These are phyloP conservation scores for Trichosporon ovoides DNA, from an alignment of 1,284 basidiomycete genomes.

Conservation along the genomic window DNA sequence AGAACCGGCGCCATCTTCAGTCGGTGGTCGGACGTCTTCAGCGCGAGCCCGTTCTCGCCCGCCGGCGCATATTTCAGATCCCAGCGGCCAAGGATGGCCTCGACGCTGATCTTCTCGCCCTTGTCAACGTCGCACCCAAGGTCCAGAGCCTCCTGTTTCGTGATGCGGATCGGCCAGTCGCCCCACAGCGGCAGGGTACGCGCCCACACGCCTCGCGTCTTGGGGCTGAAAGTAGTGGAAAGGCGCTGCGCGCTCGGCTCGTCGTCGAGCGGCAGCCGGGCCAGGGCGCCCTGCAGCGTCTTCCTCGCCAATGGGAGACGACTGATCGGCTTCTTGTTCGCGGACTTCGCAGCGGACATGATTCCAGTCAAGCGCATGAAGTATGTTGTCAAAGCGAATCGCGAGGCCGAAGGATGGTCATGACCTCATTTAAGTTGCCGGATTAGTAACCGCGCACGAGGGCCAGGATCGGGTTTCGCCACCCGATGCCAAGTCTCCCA, in stretches of 20 bases:
- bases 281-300: slow-evolving; percentile 31
- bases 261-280: slow-evolving; percentile 37
- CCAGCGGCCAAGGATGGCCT: slow-evolving; percentile 56
- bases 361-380: slow-evolving; percentile 1
- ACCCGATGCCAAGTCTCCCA: slow-evolving; percentile 4
- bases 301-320: slow-evolving; percentile 33
- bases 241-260: slow-evolving; percentile 69
- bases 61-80: slow-evolving; percentile 25
- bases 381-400: neutral
- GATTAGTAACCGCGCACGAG: neutral
- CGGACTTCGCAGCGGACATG: neutral
- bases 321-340: slow-evolving; percentile 24
- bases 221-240: slow-evolving; percentile 54
- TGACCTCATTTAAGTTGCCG: neutral
- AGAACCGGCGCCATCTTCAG: slow-evolving; percentile 57
- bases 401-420: neutral
- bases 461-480: neutral
- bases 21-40: slow-evolving; percentile 50
- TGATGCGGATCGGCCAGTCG: slow-evolving; percentile 77
- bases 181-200: slow-evolving; percentile 76
- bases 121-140: slow-evolving; percentile 58
- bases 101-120: slow-evolving; percentile 47
- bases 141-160: slow-evolving; percentile 56
- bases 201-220: slow-evolving; percentile 56
- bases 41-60: slow-evolving; percentile 22